Evolutionary conservation across 2,329 filamentous ascomycete genomes (phyloP).

Genomic region (Chaetothyriales sp.): DNA sequence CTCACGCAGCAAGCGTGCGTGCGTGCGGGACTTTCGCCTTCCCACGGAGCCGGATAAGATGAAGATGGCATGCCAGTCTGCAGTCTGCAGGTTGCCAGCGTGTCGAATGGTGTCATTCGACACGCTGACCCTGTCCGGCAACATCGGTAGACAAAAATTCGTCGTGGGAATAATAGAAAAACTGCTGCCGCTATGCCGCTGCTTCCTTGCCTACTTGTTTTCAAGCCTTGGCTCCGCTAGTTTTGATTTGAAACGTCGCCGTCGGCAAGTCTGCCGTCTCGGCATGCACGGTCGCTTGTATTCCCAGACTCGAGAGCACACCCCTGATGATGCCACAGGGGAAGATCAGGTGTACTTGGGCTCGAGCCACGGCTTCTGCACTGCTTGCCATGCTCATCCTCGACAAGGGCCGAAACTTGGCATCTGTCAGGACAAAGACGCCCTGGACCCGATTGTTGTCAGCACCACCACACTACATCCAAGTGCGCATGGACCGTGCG

Average conservation of each 20-base stretch:
- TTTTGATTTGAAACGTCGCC: slow-evolving; percentile 94
- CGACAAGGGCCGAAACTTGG: slow-evolving; percentile 73
- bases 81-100: too few relatives aligned
- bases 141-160: neutral
- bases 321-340: slow-evolving; percentile 86
- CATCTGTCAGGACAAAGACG: slow-evolving; percentile 92
- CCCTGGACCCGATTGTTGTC: slow-evolving; percentile 39
- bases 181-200: neutral
- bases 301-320: slow-evolving; percentile 80
- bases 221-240: slow-evolving; percentile 21
- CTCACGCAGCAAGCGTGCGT: neutral
- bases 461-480: neutral
- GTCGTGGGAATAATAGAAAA: neutral
- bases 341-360: slow-evolving; percentile 74
- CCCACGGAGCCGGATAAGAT: too few relatives aligned
- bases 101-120: neutral
- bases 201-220: neutral
- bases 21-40: neutral
- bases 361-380: slow-evolving; percentile 57
- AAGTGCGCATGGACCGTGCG: neutral
- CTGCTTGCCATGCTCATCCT: slow-evolving; percentile 76
- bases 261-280: slow-evolving; percentile 75
- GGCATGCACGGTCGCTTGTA: slow-evolving; percentile 80
- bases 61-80: too few relatives aligned
- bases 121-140: neutral